phyloP scores from a whole-genome alignment of 441 rosid genomes.

The Mallotus repandus region DNA sequence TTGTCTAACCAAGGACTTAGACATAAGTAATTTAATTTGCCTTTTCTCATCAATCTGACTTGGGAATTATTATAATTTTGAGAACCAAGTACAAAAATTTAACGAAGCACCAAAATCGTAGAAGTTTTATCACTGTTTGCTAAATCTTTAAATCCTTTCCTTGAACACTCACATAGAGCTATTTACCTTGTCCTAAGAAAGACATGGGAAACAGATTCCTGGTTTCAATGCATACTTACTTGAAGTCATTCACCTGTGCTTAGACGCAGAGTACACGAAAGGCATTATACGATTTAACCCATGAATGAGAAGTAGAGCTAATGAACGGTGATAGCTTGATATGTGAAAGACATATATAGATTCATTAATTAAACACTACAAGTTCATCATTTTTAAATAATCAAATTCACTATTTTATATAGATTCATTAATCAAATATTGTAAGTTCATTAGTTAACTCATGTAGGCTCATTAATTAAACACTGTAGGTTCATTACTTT shows the following conservation, averaged over 20 bases:
- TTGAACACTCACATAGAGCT: neutral
- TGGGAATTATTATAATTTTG: neutral
- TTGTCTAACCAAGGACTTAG: too few species aligned
- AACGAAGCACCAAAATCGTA: neutral
- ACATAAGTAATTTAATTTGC: neutral
- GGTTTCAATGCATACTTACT: neutral
- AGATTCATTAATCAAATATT: too few species aligned
- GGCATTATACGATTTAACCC: constrained; percentile 5
- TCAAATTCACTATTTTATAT: too few species aligned
- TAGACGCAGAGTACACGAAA: neutral
- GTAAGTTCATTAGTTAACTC: too few species aligned
- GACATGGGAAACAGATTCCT: neutral
- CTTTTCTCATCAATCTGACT: neutral
- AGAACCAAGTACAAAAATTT: neutral
- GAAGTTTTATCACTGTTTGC: neutral
- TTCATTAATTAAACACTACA: too few species aligned
- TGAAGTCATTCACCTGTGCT: constrained; percentile 8
- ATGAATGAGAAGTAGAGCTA: neutral
- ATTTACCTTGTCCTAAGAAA: neutral
- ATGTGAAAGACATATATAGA: too few species aligned
- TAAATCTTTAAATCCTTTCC: neutral
- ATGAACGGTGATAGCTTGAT: too few species aligned
- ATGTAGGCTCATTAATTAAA: too few species aligned
- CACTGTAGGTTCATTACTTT: too few species aligned
- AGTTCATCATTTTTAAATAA: too few species aligned